Percentiles rank a stretch among this genome's conserved stretches.
Evolutionary conservation across 768 basidiomycete genomes (phyloP).

Genomic region (Boletus rufocinnamomeus): DNA sequence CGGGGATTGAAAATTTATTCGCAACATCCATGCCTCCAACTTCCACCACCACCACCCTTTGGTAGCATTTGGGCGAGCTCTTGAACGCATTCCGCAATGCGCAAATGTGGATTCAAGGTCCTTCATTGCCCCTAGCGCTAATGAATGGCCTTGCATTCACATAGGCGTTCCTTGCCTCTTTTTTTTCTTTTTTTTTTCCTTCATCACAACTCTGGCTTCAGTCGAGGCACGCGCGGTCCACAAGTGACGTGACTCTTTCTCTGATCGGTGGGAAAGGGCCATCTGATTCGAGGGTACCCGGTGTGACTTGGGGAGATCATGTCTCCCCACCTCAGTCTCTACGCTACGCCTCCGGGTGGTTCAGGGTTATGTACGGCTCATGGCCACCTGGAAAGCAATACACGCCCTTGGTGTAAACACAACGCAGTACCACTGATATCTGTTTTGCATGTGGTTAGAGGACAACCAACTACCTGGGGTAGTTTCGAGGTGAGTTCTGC

Average conservation of each 20-base stretch:
- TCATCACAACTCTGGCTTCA: not conserved
- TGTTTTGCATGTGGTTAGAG: too few species aligned
- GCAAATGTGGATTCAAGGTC: not conserved
- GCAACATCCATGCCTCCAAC: not conserved
- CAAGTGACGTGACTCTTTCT: not conserved
- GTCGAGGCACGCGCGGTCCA: not conserved
- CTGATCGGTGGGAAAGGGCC: not conserved
- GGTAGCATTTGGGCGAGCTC: not conserved
- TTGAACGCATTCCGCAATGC: not conserved
- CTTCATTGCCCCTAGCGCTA: not conserved
- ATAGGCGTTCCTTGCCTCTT: not conserved
- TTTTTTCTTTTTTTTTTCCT: too few species aligned
- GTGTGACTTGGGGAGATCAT: not conserved
- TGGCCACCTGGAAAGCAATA: too few species aligned
- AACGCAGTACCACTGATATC: too few species aligned
- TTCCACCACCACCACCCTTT: not conserved
- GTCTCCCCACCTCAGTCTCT: not conserved
- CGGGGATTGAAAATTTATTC: not conserved
- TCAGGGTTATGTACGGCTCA: not conserved
- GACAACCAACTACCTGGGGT: too few species aligned
- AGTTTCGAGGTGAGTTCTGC: too few species aligned
- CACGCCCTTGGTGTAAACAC: too few species aligned
- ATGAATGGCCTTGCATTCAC: not conserved
- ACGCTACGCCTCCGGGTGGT: not conserved
- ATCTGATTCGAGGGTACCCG: not conserved